Percentiles rank a stretch among this genome's conserved stretches.
Evolutionary conservation across 306 rosid genomes (phyloP).

Genomic region (Neltuma alba): DNA sequence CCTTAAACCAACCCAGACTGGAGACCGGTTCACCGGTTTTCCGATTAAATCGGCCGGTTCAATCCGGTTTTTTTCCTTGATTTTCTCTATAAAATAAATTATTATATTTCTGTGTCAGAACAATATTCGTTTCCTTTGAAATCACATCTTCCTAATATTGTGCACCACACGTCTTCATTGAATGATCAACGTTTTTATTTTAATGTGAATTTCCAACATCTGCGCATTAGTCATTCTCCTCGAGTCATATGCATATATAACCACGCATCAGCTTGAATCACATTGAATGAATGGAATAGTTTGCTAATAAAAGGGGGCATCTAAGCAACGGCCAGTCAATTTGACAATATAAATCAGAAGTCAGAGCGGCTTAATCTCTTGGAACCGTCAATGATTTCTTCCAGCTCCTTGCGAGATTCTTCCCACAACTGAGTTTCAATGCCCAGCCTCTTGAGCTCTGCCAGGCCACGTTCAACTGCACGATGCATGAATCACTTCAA

Average conservation of each 20-base stretch:
- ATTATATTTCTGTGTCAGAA: no score
- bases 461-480: slow-evolving; percentile 83
- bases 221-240: no score
- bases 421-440: slow-evolving; percentile 86
- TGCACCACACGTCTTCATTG: no score
- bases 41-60: no score
- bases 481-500: slow-evolving; percentile 8
- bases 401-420: slow-evolving; percentile 75
- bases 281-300: not conserved
- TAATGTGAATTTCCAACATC: no score
- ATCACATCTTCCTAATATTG: no score
- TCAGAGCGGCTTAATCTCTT: slow-evolving; percentile 47
- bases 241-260: not conserved
- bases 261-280: not conserved
- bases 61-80: no score
- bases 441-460: slow-evolving; percentile 73
- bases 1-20: no score
- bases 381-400: slow-evolving; percentile 38
- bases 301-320: not conserved
- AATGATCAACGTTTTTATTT: no score
- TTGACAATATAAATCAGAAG: slow-evolving; percentile 41
- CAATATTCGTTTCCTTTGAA: no score
- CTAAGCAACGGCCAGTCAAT: not conserved
- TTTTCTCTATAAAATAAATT: no score
- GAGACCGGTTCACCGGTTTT: no score